Conservation (phyloP, 1,139 yeast species). For the Yamadazyma taylorii region DNA sequence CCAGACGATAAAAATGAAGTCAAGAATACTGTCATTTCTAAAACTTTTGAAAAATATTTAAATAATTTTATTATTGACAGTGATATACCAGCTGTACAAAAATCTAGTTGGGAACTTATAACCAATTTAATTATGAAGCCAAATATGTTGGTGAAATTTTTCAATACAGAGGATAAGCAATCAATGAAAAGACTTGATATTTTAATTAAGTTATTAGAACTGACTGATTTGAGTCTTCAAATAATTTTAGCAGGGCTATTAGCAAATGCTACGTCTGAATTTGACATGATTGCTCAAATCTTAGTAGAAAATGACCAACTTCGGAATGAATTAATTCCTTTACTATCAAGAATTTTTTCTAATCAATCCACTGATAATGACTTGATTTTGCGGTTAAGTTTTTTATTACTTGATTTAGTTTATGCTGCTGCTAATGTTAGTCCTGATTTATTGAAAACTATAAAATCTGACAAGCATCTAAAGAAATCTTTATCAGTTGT, state of each 20-base stretch:
- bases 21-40: slow-evolving; percentile 33
- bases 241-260: slow-evolving; percentile 44
- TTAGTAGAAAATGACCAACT: slow-evolving; percentile 27
- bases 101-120: slow-evolving; percentile 48
- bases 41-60: slow-evolving; percentile 33
- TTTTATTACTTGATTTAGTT: slow-evolving; percentile 31
- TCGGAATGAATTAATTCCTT: slow-evolving; percentile 23
- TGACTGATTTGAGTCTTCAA: slow-evolving; percentile 39
- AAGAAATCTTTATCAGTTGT: slow-evolving; percentile 21
- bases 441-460: slow-evolving; percentile 7
- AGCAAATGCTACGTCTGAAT: slow-evolving; percentile 51
- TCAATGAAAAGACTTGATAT: slow-evolving; percentile 34
- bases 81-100: slow-evolving; percentile 38
- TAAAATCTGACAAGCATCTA: slow-evolving; percentile 18
- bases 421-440: slow-evolving; percentile 22
- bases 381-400: slow-evolving; percentile 37
- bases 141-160: slow-evolving; percentile 46
- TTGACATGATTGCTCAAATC: slow-evolving; percentile 41
- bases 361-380: slow-evolving; percentile 30
- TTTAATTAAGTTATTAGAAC: slow-evolving; percentile 40
- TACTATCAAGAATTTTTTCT: slow-evolving; percentile 25
- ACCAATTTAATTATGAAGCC: slow-evolving; percentile 49
- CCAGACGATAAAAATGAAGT: slow-evolving; percentile 23
- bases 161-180: slow-evolving; percentile 37
- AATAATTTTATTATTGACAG: slow-evolving; percentile 41